Percentiles rank a stretch among this genome's conserved stretches.
phyloP scores from a whole-genome alignment of 2,329 filamentous ascomycete genomes.

The Fusarium coicis region DNA sequence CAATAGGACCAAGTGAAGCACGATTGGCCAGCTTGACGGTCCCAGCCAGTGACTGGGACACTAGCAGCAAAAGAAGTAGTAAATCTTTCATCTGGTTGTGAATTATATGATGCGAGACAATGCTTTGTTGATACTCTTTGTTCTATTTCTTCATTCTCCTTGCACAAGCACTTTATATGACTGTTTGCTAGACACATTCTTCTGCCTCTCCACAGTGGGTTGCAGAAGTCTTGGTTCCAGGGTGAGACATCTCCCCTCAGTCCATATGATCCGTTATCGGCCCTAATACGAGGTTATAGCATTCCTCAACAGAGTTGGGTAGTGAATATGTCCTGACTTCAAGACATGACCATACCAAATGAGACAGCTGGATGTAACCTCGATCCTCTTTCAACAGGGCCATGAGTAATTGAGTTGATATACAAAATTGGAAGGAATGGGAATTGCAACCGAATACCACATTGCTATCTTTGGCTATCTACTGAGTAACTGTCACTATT shows the following conservation, averaged over 20 bases:
- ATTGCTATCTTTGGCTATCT: too few relatives aligned
- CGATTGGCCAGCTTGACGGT: neutral
- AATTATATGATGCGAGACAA: too few relatives aligned
- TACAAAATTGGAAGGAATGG: rapidly evolving
- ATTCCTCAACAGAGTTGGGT: neutral
- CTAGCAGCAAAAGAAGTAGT: neutral
- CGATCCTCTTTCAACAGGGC: rapidly evolving
- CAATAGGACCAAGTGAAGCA: neutral
- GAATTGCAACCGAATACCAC: neutral
- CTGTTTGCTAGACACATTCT: rapidly evolving
- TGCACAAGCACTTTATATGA: neutral
- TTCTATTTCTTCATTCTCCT: too few relatives aligned
- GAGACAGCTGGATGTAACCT: neutral
- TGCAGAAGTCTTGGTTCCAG: neutral
- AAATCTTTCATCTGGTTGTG: neutral
- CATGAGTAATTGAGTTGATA: rapidly evolving
- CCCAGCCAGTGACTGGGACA: neutral
- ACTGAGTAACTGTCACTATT: rapidly evolving
- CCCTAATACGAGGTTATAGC: neutral
- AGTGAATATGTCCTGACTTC: neutral
- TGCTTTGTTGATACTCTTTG: neutral
- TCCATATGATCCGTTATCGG: too few relatives aligned
- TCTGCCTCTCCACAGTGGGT: rapidly evolving
- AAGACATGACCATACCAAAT: neutral
- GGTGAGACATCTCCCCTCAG: neutral